A percentile compares a stretch with the other conserved stretches of the same genome.
Evolutionary conservation across 768 basidiomycete genomes (phyloP).

Genomic region (Podaxis sp.): DNA sequence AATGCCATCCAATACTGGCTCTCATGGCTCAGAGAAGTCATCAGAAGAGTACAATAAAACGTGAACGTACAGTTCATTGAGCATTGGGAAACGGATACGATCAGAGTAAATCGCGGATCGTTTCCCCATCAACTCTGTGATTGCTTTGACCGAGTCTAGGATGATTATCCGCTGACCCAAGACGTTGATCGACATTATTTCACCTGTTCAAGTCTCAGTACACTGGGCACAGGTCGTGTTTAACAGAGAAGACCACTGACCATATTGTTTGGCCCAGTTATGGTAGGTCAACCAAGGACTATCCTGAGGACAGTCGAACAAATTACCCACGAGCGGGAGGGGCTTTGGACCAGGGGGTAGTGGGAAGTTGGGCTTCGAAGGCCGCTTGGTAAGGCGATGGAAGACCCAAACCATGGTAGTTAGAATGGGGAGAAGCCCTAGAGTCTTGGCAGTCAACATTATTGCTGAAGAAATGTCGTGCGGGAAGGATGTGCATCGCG

Average conservation of each 20-base stretch:
- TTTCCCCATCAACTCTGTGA: neutral
- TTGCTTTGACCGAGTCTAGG: neutral
- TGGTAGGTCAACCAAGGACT: conserved; percentile 22
- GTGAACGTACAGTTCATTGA: neutral
- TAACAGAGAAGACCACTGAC: neutral
- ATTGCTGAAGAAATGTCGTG: neutral
- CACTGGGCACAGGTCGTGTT: neutral
- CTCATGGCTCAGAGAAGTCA: neutral
- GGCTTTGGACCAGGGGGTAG: conserved; percentile 4
- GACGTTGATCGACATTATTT: neutral
- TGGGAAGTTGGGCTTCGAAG: neutral
- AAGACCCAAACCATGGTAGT: neutral
- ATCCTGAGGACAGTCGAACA: conserved; percentile 6
- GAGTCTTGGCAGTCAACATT: neutral
- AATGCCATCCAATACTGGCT: neutral
- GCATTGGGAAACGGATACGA: neutral
- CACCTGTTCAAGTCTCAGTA: neutral
- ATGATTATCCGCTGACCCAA: neutral
- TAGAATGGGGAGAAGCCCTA: neutral
- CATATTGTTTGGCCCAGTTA: conserved; percentile 19
- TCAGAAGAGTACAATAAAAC: neutral
- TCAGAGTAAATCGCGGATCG: neutral
- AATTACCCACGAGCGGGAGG: neutral
- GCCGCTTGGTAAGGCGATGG: neutral
- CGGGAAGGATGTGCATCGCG: neutral